Percentiles rank a stretch among this genome's conserved stretches.
These are phyloP conservation scores for Coffea humblotiana DNA, from an alignment of 305 asterid genomes.

Conservation along the genomic window DNA sequence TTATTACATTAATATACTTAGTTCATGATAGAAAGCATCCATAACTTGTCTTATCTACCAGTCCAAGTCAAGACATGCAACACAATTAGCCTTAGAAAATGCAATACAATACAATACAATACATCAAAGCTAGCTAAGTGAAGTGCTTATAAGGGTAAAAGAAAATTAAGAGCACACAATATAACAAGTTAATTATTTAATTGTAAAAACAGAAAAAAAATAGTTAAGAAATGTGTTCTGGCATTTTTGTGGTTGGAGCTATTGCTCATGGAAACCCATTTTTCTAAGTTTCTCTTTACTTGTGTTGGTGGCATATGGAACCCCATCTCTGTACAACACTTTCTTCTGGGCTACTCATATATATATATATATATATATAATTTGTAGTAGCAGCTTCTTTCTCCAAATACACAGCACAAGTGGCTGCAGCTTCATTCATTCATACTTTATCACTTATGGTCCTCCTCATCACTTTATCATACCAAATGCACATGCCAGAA, in stretches of 20 bases:
- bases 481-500: constrained; percentile 23
- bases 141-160: background rate
- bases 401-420: background rate
- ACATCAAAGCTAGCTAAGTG: background rate
- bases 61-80: background rate
- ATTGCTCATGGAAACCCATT: background rate
- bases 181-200: too few relatives aligned
- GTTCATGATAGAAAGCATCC: background rate
- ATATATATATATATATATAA: too few relatives aligned
- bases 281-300: background rate
- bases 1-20: too few relatives aligned
- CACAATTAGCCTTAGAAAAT: background rate
- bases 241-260: background rate
- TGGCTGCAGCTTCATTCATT: background rate
- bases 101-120: background rate
- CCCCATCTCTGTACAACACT: constrained; percentile 10
- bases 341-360: background rate
- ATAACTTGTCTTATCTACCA: background rate
- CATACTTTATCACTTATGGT: background rate
- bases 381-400: background rate
- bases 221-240: background rate
- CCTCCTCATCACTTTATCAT: background rate
- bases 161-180: background rate
- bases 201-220: background rate
- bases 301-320: constrained; percentile 9